Evolutionary conservation across 2,329 filamentous ascomycete species (phyloP).

Genomic region (Alternaria burnsii): DNA sequence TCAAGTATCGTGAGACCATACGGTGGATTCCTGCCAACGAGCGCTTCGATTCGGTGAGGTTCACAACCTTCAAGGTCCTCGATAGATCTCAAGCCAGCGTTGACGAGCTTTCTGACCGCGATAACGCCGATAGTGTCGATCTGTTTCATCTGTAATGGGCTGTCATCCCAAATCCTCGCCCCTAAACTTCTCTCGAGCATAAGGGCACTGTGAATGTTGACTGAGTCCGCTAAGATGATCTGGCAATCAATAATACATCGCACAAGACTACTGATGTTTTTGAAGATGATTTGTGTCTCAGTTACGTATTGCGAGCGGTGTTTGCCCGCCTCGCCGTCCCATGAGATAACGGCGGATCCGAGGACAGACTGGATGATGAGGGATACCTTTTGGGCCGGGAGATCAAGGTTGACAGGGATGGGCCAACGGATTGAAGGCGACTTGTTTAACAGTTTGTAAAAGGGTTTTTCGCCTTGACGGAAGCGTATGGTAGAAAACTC

Average conservation of each 20-base stretch:
- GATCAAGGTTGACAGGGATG: slow-evolving; percentile 71
- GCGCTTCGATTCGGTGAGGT: slow-evolving; percentile 75
- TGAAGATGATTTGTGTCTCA: slow-evolving; percentile 71
- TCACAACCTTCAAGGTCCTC: slow-evolving; percentile 73
- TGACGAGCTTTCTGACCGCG: slow-evolving; percentile 75
- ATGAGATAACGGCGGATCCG: slow-evolving; percentile 66
- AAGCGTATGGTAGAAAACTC: slow-evolving; percentile 79
- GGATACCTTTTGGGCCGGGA: slow-evolving; percentile 77
- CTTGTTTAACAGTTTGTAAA: slow-evolving; percentile 78
- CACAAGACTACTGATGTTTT: slow-evolving; percentile 73
- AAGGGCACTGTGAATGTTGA: slow-evolving; percentile 72
- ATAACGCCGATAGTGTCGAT: slow-evolving; percentile 80
- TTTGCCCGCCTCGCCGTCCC: slow-evolving; percentile 64
- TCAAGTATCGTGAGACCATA: slow-evolving; percentile 77
- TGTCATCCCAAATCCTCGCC: slow-evolving; percentile 83
- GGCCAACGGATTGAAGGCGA: slow-evolving; percentile 73
- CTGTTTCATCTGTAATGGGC: slow-evolving; percentile 81
- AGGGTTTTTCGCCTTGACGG: slow-evolving; percentile 71
- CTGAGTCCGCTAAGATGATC: slow-evolving; percentile 68
- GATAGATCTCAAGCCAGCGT: slow-evolving; percentile 75
- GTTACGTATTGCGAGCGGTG: slow-evolving; percentile 65
- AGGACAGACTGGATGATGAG: slow-evolving; percentile 80
- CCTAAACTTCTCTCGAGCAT: slow-evolving; percentile 80
- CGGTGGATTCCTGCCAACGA: slow-evolving; percentile 81
- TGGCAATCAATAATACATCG: slow-evolving; percentile 82